Evolutionary conservation across 495 filamentous ascomycete species (phyloP).

Genomic region (Platismatia glauca): DNA sequence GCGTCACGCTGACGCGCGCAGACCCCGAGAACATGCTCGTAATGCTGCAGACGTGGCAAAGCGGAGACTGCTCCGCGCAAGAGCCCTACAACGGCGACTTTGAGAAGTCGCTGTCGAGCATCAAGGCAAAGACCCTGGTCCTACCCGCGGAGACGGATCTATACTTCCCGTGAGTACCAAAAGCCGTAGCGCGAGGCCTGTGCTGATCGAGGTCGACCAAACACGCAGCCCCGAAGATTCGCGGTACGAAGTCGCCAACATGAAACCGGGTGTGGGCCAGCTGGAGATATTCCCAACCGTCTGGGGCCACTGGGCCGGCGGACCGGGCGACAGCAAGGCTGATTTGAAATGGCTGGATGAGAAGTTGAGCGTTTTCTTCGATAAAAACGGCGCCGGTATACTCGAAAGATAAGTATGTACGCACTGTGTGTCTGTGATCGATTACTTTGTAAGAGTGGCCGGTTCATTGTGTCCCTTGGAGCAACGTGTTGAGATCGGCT

Average conservation of each 20-base stretch:
- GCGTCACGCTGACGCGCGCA: conserved; percentile 22
- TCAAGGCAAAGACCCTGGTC: conserved; percentile 59
- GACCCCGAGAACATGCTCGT: conserved; percentile 59
- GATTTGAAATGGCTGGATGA: conserved; percentile 61
- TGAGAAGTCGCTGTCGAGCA: conserved; percentile 53
- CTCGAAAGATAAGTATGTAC: neutral
- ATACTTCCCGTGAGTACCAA: conserved; percentile 59
- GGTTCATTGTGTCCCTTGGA: neutral
- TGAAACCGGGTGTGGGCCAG: conserved; percentile 52
- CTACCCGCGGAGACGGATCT: conserved; percentile 59
- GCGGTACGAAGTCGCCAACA: conserved; percentile 55
- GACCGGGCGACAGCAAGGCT: conserved; percentile 53
- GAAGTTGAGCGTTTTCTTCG: conserved; percentile 45
- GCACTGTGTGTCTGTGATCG: neutral
- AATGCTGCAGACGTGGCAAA: conserved; percentile 69
- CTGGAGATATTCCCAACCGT: conserved; percentile 51
- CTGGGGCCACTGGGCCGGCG: conserved; percentile 64
- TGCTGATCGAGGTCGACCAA: conserved; percentile 17
- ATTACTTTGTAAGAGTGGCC: too few species aligned
- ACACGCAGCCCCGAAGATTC: conserved; percentile 53
- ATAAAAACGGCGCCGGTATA: neutral
- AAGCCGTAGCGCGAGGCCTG: neutral
- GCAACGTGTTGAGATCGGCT: neutral
- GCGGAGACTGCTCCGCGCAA: conserved; percentile 54
- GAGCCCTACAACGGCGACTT: conserved; percentile 57